These are phyloP conservation scores for Termitomyces sp. DNA, from an alignment of 768 basidiomycete genomes.

Conservation along the genomic window DNA sequence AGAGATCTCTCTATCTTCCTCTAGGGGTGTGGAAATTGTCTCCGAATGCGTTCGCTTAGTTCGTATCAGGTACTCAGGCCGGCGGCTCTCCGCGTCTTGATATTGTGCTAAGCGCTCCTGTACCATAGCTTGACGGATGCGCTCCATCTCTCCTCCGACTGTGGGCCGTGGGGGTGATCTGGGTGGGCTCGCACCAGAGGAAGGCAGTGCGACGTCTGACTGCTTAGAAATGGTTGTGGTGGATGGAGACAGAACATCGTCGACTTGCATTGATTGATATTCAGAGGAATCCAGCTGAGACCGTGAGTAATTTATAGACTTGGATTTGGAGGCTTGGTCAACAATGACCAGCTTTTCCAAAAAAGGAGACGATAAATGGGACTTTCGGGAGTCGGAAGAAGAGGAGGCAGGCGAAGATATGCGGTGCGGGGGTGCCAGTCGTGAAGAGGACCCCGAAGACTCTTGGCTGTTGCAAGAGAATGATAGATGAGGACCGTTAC, in stretches of 20 bases:
- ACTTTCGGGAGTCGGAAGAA: constrained; percentile 25
- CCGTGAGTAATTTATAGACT: constrained; percentile 8
- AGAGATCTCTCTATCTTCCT: constrained; percentile 27
- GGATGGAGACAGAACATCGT: constrained; percentile 22
- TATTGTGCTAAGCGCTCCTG: constrained; percentile 46
- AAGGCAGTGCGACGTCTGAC: constrained; percentile 3
- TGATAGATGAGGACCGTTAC: not conserved
- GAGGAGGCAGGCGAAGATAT: constrained; percentile 28
- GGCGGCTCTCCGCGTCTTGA: constrained; percentile 54
- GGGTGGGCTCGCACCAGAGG: constrained; percentile 16
- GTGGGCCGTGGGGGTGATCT: constrained; percentile 21
- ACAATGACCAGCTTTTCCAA: constrained; percentile 32
- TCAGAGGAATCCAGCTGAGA: constrained; percentile 14
- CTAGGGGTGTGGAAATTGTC: constrained; percentile 31
- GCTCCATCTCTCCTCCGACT: constrained; percentile 54
- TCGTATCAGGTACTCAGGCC: constrained; percentile 72
- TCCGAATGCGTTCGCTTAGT: constrained; percentile 45
- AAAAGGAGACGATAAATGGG: constrained; percentile 44
- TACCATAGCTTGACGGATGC: constrained; percentile 50
- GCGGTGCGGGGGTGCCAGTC: constrained; percentile 20
- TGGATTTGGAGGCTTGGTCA: constrained; percentile 19
- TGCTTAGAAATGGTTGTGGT: not conserved
- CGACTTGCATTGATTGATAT: constrained; percentile 15
- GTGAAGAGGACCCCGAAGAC: constrained; percentile 9
- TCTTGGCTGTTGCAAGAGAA: constrained; percentile 17